Percentiles rank a stretch among this genome's conserved stretches.
Conservation (phyloP, 768 basidiomycete genomes). For the Suillus alpinus region DNA sequence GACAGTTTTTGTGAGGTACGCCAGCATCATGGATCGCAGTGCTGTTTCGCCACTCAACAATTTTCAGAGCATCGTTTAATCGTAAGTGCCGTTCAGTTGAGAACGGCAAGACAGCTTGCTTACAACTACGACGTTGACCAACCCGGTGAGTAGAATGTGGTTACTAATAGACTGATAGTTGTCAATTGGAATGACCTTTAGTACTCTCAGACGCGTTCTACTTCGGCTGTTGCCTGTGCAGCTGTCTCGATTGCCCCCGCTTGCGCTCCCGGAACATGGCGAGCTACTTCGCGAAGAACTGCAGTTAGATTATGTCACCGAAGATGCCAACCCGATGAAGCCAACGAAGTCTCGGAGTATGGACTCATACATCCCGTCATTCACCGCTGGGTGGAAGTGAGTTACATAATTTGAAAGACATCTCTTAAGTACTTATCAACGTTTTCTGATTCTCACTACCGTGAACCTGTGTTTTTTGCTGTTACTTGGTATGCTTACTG, state of each 20-base stretch:
- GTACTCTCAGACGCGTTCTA: conserved; percentile 88
- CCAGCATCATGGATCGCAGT: neutral
- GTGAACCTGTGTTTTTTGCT: conserved; percentile 80
- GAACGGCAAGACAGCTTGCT: conserved; percentile 84
- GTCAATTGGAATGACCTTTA: conserved; percentile 27
- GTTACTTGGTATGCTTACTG: conserved; percentile 73
- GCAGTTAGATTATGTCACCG: conserved; percentile 58
- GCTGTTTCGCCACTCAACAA: conserved; percentile 3
- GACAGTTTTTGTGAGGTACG: neutral
- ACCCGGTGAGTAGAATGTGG: conserved; percentile 55
- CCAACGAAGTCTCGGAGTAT: conserved; percentile 86
- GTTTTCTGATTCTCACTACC: conserved; percentile 57
- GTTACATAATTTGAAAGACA: conserved; percentile 17
- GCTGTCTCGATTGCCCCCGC: conserved; percentile 58
- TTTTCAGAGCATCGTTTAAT: conserved; percentile 67
- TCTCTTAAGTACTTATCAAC: conserved; percentile 6
- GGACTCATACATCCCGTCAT: conserved; percentile 91
- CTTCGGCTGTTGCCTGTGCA: conserved; percentile 77
- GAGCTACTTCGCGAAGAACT: conserved; percentile 71
- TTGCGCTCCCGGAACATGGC: conserved; percentile 65
- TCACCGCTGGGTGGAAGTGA: conserved; percentile 87
- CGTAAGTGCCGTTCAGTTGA: conserved; percentile 70
- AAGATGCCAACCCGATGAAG: conserved; percentile 68
- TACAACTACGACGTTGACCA: conserved; percentile 97
- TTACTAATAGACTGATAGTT: conserved; percentile 4